A percentile compares a stretch with the other conserved stretches of the same genome.
Evolutionary conservation across 306 rosid species (phyloP).

Genomic region (Vicia sativa): DNA sequence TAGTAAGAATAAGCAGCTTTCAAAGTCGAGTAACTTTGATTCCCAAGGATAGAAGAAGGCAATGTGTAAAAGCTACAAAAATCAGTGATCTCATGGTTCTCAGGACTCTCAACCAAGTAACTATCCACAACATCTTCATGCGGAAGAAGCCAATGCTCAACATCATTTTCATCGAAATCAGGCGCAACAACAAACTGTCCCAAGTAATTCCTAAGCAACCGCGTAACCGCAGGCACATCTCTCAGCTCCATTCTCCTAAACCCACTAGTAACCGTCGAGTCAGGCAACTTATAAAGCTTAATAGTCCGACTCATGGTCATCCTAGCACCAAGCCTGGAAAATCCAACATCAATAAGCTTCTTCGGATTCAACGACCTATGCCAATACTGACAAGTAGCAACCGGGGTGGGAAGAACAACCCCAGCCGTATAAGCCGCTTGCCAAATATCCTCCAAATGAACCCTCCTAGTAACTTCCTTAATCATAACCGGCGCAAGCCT

Average conservation of each 20-base stretch:
- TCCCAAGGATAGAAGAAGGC: slow-evolving; percentile 85
- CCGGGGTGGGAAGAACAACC: slow-evolving; percentile 72
- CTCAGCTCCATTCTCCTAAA: slow-evolving; percentile 76
- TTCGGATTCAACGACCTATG: slow-evolving; percentile 84
- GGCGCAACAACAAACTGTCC: slow-evolving; percentile 75
- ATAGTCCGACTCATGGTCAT: slow-evolving; percentile 89
- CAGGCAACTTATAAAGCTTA: slow-evolving; percentile 76
- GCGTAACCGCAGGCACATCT: slow-evolving; percentile 80
- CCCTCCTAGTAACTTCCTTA: slow-evolving; percentile 86
- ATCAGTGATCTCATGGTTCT: slow-evolving; percentile 60
- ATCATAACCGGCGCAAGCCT: slow-evolving; percentile 90
- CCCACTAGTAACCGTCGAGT: slow-evolving; percentile 61
- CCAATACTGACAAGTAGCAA: slow-evolving; percentile 69
- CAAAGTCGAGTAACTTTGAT: slow-evolving; percentile 66
- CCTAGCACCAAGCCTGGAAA: slow-evolving; percentile 86
- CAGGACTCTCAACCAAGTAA: slow-evolving; percentile 78
- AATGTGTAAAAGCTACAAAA: slow-evolving; percentile 66
- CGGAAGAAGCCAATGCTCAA: slow-evolving; percentile 90
- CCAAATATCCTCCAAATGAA: slow-evolving; percentile 82
- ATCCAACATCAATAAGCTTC: slow-evolving; percentile 89
- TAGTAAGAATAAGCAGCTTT: slow-evolving; percentile 88
- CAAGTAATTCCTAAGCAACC: slow-evolving; percentile 69
- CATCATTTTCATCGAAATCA: slow-evolving; percentile 74
- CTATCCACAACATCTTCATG: slow-evolving; percentile 75
- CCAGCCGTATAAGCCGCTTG: slow-evolving; percentile 95